These are phyloP conservation scores for Metschnikowia continentalis DNA, from an alignment of 805 yeast genomes.

Conservation along the genomic window DNA sequence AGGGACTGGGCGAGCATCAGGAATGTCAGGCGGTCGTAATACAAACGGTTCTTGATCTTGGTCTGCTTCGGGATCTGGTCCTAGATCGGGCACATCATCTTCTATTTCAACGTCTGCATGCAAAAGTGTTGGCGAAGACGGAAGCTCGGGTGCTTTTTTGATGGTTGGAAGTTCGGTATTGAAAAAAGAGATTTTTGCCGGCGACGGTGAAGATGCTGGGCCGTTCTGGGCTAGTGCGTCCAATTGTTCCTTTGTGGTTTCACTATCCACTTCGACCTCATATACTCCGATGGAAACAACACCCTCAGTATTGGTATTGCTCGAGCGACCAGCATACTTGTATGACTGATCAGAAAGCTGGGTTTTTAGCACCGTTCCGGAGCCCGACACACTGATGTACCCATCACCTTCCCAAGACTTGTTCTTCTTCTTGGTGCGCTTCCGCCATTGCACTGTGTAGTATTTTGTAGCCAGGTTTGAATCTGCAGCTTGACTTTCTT, in stretches of 20 bases:
- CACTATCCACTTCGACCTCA: constrained; percentile 58
- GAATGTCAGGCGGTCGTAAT: neutral
- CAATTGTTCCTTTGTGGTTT: constrained; percentile 10
- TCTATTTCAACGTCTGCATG: neutral
- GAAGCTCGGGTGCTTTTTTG: neutral
- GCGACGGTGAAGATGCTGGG: neutral
- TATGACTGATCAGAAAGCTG: constrained; percentile 22
- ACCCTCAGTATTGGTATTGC: constrained; percentile 13
- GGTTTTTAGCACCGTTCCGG: constrained; percentile 25
- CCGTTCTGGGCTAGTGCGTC: no score
- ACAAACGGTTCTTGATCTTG: neutral
- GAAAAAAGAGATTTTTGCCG: neutral
- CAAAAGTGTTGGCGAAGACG: neutral
- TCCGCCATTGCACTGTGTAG: constrained; percentile 58
- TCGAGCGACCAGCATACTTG: constrained; percentile 16
- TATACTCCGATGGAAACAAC: constrained; percentile 49
- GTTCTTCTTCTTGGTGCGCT: constrained; percentile 68
- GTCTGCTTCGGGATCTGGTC: neutral
- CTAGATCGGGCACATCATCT: neutral
- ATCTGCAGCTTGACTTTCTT: neutral
- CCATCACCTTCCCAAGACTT: constrained; percentile 98
- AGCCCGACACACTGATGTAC: constrained; percentile 32
- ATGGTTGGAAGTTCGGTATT: neutral
- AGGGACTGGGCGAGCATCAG: constrained; percentile 32
- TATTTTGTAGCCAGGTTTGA: constrained; percentile 2